These are phyloP conservation scores for Clonostachys byssicola DNA, from an alignment of 2,329 filamentous ascomycete species.

Conservation along the genomic window DNA sequence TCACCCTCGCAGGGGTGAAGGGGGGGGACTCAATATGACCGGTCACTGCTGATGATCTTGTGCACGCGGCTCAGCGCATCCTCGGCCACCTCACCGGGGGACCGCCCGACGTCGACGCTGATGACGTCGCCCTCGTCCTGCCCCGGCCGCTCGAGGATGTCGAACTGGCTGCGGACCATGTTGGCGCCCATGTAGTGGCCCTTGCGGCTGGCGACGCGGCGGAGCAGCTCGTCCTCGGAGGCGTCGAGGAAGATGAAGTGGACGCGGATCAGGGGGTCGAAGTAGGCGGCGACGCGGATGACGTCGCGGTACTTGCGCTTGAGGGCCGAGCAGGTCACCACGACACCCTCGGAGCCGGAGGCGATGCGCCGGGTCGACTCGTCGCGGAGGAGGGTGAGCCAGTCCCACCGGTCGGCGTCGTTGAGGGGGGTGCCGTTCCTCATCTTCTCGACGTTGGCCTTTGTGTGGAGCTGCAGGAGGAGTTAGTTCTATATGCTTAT, in stretches of 20 bases:
- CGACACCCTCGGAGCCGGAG: constrained; percentile 66
- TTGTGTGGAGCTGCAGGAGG: constrained; percentile 62
- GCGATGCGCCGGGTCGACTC: constrained; percentile 55
- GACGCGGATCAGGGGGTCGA: constrained; percentile 66
- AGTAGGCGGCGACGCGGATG: constrained; percentile 76
- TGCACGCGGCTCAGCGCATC: constrained; percentile 55
- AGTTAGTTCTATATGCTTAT: constrained; percentile 15
- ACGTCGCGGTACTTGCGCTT: constrained; percentile 97
- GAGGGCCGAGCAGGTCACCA: constrained; percentile 91
- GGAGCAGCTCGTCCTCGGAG: constrained; percentile 67
- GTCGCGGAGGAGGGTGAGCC: constrained; percentile 76
- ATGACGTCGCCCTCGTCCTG: constrained; percentile 69
- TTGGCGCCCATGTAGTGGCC: constrained; percentile 93
- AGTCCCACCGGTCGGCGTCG: constrained; percentile 95
- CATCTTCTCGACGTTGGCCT: constrained; percentile 90
- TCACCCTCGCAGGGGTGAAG: too few species aligned
- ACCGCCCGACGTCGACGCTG: constrained; percentile 61
- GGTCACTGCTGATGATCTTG: constrained; percentile 34
- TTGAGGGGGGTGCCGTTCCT: constrained; percentile 75
- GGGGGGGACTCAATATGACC: too few species aligned
- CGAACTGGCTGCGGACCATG: constrained; percentile 93
- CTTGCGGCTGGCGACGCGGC: constrained; percentile 70
- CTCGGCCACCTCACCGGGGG: constrained; percentile 54
- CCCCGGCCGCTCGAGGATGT: constrained; percentile 77
- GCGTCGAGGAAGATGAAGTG: constrained; percentile 93